A percentile compares a stretch with the other conserved stretches of the same genome.
Evolutionary conservation across 225 moss, liverwort and hornwort genomes (phyloP).

Genomic region (Pseudisothecium myosuroides): DNA sequence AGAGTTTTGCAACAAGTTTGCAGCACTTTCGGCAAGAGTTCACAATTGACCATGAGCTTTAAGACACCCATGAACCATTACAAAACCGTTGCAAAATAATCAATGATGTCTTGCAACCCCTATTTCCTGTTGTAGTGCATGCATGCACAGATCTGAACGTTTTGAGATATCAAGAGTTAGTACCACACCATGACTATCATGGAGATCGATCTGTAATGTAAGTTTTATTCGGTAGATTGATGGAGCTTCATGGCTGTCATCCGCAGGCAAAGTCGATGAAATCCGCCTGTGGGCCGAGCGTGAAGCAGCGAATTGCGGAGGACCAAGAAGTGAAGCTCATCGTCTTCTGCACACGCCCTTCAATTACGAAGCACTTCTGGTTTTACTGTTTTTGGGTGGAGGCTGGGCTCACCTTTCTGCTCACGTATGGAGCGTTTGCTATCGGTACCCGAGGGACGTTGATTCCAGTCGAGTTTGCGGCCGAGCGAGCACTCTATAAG

Average conservation of each 20-base stretch:
- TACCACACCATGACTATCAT: not conserved
- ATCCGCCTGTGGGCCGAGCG: slow-evolving; percentile 36
- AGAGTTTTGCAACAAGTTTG: not conserved
- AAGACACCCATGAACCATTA: not conserved
- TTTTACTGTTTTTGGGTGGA: slow-evolving; percentile 40
- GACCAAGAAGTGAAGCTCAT: slow-evolving; percentile 50
- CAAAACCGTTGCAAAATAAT: not conserved
- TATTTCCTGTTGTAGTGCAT: not conserved
- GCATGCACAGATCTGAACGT: not conserved
- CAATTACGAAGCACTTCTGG: slow-evolving; percentile 15
- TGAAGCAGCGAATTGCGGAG: slow-evolving; percentile 34
- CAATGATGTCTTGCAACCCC: not conserved
- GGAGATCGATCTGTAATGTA: not conserved
- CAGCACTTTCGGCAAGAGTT: not conserved
- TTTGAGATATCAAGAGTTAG: not conserved
- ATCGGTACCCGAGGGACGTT: not conserved
- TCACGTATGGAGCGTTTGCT: slow-evolving; percentile 37
- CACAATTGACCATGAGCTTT: not conserved
- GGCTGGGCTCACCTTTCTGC: slow-evolving; percentile 32
- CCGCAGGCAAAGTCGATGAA: slow-evolving; percentile 24
- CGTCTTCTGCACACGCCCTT: slow-evolving; percentile 45
- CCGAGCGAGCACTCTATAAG: not conserved
- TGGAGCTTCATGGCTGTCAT: not conserved
- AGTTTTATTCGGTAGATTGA: not conserved
- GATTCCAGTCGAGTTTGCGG: not conserved